phyloP scores from a whole-genome alignment of 345 rosid species.

The Zanthoxylum bungeanum region DNA sequence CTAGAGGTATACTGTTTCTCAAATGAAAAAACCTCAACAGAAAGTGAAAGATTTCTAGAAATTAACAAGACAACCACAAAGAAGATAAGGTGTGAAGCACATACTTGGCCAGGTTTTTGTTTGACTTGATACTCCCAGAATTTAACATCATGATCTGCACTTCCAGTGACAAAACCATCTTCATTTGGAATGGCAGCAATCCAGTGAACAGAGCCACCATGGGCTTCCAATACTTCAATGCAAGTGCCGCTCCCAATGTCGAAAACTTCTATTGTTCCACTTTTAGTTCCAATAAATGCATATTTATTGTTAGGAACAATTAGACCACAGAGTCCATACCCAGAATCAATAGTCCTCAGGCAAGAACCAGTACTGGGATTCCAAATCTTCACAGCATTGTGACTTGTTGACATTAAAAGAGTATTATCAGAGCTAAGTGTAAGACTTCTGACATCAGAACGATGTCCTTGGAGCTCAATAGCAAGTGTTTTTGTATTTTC shows the following conservation, averaged over 20 bases:
- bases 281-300: constrained; percentile 93
- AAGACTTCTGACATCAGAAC: constrained; percentile 90
- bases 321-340: constrained; percentile 89
- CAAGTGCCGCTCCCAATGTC: constrained; percentile 84
- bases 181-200: constrained; percentile 75
- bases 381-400: constrained; percentile 89
- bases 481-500: constrained; percentile 45
- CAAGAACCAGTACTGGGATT: constrained; percentile 96
- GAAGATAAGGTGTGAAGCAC: constrained; percentile 11
- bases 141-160: constrained; percentile 92
- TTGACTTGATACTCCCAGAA: constrained; percentile 85
- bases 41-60: not conserved
- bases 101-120: constrained; percentile 66
- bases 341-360: constrained; percentile 86
- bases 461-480: constrained; percentile 92
- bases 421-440: constrained; percentile 85
- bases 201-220: constrained; percentile 77
- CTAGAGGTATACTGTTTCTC: not conserved
- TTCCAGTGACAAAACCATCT: constrained; percentile 85
- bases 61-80: constrained; percentile 2
- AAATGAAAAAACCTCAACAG: not conserved
- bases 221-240: constrained; percentile 74
- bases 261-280: constrained; percentile 73
- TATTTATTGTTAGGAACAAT: constrained; percentile 77
- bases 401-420: constrained; percentile 93